These are phyloP conservation scores for Nelumbo lutea DNA, from an alignment of 164 flowering plant genomes.

Conservation along the genomic window DNA sequence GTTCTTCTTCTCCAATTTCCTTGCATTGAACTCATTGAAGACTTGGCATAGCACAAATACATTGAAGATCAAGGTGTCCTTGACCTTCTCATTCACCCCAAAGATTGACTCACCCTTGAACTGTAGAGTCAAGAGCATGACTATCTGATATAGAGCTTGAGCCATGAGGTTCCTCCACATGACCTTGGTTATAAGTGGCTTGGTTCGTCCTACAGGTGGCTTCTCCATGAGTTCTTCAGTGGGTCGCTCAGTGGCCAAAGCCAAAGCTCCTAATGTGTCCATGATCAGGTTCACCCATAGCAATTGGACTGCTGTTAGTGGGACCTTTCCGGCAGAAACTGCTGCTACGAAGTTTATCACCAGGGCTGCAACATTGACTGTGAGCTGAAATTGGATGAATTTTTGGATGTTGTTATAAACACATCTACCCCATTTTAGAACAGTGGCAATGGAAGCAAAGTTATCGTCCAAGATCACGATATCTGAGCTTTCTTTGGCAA, in stretches of 20 bases:
- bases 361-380: conserved; percentile 12
- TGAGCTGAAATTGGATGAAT: conserved; percentile 17
- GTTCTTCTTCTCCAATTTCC: conserved; percentile 2
- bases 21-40: no score
- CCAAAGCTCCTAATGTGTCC: not conserved
- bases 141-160: conserved; percentile 12
- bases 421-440: not conserved
- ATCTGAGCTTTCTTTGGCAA: conserved; percentile 1
- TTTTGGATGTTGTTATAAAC: no score
- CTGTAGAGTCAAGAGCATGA: conserved; percentile 7
- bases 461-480: no score
- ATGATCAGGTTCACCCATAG: conserved; percentile 21
- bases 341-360: not conserved
- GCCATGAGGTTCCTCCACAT: not conserved
- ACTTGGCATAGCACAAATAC: conserved; percentile 1
- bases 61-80: conserved; percentile 8
- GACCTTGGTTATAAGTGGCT: conserved; percentile 4
- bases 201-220: no score
- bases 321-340: not conserved
- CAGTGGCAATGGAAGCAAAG: conserved; percentile 2
- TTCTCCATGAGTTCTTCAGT: not conserved
- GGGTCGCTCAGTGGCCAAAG: not conserved
- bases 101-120: conserved; percentile 6
- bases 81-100: not conserved
- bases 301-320: not conserved